Evolutionary conservation across 140 eudicot species (phyloP), one percentile per base, ranked within the genome.

Genomic region (Ambrosia hybrid): DNA sequence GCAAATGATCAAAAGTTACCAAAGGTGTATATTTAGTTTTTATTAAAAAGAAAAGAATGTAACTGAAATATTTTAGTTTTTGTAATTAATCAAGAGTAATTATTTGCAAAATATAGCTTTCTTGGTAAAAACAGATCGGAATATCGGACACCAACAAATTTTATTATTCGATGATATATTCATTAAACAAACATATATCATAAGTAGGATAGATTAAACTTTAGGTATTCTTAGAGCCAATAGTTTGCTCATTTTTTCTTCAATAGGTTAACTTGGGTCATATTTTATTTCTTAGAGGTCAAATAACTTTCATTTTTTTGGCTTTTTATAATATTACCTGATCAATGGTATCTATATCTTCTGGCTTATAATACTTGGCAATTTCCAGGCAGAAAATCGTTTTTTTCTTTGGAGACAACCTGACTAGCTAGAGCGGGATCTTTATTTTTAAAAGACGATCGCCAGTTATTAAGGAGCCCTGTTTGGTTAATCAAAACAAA

Each of bases 401-500:
- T 66, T 83, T 83, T 94, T 45, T 95, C 97, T 67, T 90, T 87
- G 0, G 99, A 94, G 60, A 68, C 79, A 81, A 86, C 83, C 67
- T 70, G 83, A 53, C 82, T 75, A 52, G 96, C 95, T 41, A 70
- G 88, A 53, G 75, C 79, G 0, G 96, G 96, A 21, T 94, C 96
- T 72, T 86, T 91, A 48, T 90, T 85, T 45, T 80, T 83, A 83
- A 94, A 88, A 21, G 96, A 84, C 0, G 95, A 86, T 76, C 26
- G 26, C 26, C 26, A 21, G 26, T 21, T 21, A 21, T 21, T 21
- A 21, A 21, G 26, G 4, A 94, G 53, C 13, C 97, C 96, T 2
- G 97, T 91, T 88, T 89, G 78, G 79, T 91, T 91, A 68, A 86
- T 94, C 9, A 85, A 81, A 72, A 94, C 95, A 15, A 94, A 90